Evolutionary conservation across 306 rosid genomes (phyloP).

Genomic region (Styphnolobium japonicum): DNA sequence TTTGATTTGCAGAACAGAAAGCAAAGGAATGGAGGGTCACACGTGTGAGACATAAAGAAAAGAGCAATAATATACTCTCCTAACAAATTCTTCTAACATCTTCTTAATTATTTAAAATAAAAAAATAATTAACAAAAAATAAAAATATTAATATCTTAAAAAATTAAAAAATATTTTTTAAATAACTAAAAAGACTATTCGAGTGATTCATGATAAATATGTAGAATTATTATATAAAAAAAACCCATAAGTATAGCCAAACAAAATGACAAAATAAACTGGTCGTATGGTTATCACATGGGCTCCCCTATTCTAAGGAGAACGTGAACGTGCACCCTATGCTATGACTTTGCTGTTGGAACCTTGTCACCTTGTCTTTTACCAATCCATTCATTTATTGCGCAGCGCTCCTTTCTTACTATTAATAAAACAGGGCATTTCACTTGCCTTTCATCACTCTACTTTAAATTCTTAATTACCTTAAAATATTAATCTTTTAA

Average conservation of each 20-base stretch:
- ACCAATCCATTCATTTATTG: background rate
- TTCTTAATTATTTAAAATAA: no score
- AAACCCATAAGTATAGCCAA: slow-evolving; percentile 16
- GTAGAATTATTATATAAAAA: no score
- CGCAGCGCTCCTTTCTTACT: background rate
- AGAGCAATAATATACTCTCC: no score
- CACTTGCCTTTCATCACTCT: slow-evolving; percentile 20
- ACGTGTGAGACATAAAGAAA: slow-evolving; percentile 42
- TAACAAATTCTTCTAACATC: no score
- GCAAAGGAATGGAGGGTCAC: slow-evolving; percentile 29
- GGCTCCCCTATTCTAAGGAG: slow-evolving; percentile 44
- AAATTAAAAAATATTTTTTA: no score
- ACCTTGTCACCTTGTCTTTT: slow-evolving; percentile 33
- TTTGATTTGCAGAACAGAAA: background rate
- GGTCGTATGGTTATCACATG: slow-evolving; percentile 60
- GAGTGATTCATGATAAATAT: no score
- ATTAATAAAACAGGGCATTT: slow-evolving; percentile 1
- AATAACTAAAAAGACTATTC: no score
- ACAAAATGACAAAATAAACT: slow-evolving; percentile 37
- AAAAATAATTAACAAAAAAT: no score
- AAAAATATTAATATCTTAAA: no score
- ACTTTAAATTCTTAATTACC: slow-evolving; percentile 1
- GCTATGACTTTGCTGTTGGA: slow-evolving; percentile 11
- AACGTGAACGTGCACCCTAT: slow-evolving; percentile 54
- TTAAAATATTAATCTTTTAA: background rate